Evolutionary conservation across 805 yeast species (phyloP).

Genomic region (Vanderwaltozyma polyspora): DNA sequence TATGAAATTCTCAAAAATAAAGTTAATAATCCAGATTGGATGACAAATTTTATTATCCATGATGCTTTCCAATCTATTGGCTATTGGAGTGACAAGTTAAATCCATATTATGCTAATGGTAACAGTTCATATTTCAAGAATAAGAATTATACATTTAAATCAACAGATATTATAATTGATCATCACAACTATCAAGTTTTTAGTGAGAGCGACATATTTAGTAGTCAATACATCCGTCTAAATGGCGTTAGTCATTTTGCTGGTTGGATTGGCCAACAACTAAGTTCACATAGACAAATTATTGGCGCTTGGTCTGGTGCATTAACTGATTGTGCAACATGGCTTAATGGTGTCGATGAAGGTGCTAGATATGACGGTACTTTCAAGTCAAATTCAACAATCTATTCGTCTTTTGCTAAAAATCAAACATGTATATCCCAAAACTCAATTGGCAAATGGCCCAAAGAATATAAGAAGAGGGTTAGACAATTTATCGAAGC

Average conservation of each 20-base stretch:
- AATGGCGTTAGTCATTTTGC: constrained; percentile 27
- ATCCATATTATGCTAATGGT: constrained; percentile 20
- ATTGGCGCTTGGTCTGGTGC: constrained; percentile 68
- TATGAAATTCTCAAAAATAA: constrained; percentile 14
- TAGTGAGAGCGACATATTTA: constrained; percentile 46
- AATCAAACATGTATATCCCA: constrained; percentile 33
- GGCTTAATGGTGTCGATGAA: constrained; percentile 58
- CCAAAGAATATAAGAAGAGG: constrained; percentile 29
- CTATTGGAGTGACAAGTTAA: constrained; percentile 42
- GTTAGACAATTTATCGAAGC: constrained; percentile 49
- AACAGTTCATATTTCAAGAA: constrained; percentile 24
- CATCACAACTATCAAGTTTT: constrained; percentile 91
- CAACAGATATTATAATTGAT: constrained; percentile 52
- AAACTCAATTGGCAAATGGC: constrained; percentile 31
- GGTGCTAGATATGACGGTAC: constrained; percentile 55
- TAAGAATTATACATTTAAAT: constrained; percentile 29
- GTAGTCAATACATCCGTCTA: constrained; percentile 26
- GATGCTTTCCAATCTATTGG: constrained; percentile 53
- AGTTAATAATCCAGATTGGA: constrained; percentile 3
- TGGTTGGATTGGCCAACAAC: constrained; percentile 22
- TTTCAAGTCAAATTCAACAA: constrained; percentile 24
- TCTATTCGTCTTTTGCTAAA: background rate
- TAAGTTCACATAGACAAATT: constrained; percentile 36
- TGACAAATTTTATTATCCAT: constrained; percentile 42
- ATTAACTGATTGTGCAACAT: constrained; percentile 55